Conservation (phyloP, 176 grass and related monocot genomes). For the Puccinellia tenuiflora region DNA sequence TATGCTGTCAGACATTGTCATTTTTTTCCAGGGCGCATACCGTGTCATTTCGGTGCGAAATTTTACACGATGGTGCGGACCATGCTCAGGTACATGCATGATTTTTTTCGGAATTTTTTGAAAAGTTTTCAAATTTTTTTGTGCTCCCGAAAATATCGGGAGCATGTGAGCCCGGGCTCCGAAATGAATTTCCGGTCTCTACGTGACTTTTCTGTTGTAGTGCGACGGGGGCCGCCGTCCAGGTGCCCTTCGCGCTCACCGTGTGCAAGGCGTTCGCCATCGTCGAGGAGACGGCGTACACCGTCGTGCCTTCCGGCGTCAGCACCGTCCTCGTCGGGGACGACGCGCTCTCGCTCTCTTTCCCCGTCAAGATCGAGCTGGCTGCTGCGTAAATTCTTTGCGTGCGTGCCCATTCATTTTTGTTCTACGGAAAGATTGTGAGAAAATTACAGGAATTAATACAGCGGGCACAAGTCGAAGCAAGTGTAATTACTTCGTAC, state of each 20-base stretch:
- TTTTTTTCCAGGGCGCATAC: too few relatives aligned
- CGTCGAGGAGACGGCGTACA: constrained; percentile 38
- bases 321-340: constrained; percentile 30
- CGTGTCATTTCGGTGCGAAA: too few relatives aligned
- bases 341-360: background rate
- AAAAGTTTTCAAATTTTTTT: too few relatives aligned
- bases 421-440: background rate
- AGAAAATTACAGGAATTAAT: background rate
- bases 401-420: background rate
- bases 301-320: constrained; percentile 33
- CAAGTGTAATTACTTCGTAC: too few relatives aligned
- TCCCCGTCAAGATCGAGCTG: constrained; percentile 20
- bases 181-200: too few relatives aligned
- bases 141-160: too few relatives aligned
- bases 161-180: too few relatives aligned
- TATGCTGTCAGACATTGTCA: too few relatives aligned
- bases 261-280: constrained; percentile 35
- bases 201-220: too few relatives aligned
- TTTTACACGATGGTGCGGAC: too few relatives aligned
- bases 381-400: background rate
- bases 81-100: too few relatives aligned
- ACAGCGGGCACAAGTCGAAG: background rate
- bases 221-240: background rate
- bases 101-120: too few relatives aligned
- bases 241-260: constrained; percentile 22